phyloP scores from a whole-genome alignment of 768 basidiomycete species.

The Leccinum longicurvipes region DNA sequence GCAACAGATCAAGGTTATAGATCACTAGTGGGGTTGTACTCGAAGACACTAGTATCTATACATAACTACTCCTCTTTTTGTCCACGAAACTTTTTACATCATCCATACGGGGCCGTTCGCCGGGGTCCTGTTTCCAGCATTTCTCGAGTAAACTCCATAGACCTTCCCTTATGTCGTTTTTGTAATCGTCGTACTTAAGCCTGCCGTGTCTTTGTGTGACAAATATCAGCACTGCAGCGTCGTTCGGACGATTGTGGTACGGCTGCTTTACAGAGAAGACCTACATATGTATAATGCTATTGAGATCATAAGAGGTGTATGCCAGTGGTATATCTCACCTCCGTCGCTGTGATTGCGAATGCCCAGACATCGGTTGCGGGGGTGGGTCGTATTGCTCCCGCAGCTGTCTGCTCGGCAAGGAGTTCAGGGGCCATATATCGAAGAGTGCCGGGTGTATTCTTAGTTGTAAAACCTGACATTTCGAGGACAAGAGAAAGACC shows the following conservation, averaged over 20 bases:
- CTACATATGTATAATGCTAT: constrained; percentile 2
- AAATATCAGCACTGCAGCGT: constrained; percentile 18
- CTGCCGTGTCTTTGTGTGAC: constrained; percentile 10
- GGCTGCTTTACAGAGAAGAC: constrained; percentile 25
- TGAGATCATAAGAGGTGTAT: neutral
- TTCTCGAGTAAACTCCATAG: constrained; percentile 18
- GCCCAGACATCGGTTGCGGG: constrained; percentile 35
- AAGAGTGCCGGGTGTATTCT: constrained; percentile 32
- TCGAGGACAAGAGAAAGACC: constrained; percentile 39
- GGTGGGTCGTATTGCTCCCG: constrained; percentile 21
- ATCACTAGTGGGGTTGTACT: neutral
- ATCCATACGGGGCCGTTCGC: constrained; percentile 13
- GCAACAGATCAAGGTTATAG: constrained; percentile 27
- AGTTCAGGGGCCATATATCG: constrained; percentile 42
- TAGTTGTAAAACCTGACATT: constrained; percentile 35
- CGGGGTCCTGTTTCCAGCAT: constrained; percentile 17
- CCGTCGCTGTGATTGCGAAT: constrained; percentile 34
- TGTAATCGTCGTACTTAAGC: constrained; percentile 20
- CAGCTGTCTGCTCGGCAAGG: constrained; percentile 14
- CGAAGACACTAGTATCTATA: neutral
- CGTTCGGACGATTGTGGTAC: constrained; percentile 13
- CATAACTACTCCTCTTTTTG: constrained; percentile 18
- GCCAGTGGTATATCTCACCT: constrained; percentile 20
- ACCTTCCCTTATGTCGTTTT: constrained; percentile 12
- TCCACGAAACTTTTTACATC: constrained; percentile 15